Evolutionary conservation across 345 rosid genomes (phyloP).

Genomic region (Arabis hirsuta): DNA sequence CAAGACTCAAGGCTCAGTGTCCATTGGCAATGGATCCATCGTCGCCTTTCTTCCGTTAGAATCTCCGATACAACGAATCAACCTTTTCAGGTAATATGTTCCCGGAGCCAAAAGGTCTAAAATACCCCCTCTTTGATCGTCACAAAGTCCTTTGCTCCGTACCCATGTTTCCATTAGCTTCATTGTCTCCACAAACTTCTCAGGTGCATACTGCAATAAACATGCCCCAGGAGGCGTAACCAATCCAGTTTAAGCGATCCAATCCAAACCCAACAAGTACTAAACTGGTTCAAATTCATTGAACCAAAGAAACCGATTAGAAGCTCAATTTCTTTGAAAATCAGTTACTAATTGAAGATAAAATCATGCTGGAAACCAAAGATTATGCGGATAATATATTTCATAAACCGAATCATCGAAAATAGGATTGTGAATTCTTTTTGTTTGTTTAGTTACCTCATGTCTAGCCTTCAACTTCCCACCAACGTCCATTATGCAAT

Average conservation of each 20-base stretch:
- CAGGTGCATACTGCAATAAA: slow-evolving; percentile 67
- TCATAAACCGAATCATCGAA: background rate
- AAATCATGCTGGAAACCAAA: background rate
- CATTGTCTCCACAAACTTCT: slow-evolving; percentile 84
- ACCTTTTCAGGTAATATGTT: slow-evolving; percentile 92
- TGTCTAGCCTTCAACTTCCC: slow-evolving; percentile 85
- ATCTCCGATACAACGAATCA: slow-evolving; percentile 90
- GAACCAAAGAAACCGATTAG: background rate
- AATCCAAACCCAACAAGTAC: no score
- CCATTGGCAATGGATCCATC: slow-evolving; percentile 72
- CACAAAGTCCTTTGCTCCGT: slow-evolving; percentile 95
- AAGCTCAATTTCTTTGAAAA: background rate
- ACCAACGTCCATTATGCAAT: slow-evolving; percentile 74
- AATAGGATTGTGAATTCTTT: background rate
- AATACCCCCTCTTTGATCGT: slow-evolving; percentile 73
- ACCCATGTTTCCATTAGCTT: slow-evolving; percentile 94
- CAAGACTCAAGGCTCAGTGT: slow-evolving; percentile 47
- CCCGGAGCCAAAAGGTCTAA: slow-evolving; percentile 80
- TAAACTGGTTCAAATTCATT: no score
- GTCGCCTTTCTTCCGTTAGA: slow-evolving; percentile 72
- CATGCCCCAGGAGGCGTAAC: background rate
- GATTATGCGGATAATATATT: background rate
- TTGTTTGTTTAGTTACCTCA: slow-evolving; percentile 58
- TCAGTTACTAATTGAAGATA: no score
- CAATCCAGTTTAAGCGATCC: no score